A percentile compares a stretch with the other conserved stretches of the same genome.
Conservation (phyloP, 2,329 filamentous ascomycete species). For the Sarocladium strictum region DNA sequence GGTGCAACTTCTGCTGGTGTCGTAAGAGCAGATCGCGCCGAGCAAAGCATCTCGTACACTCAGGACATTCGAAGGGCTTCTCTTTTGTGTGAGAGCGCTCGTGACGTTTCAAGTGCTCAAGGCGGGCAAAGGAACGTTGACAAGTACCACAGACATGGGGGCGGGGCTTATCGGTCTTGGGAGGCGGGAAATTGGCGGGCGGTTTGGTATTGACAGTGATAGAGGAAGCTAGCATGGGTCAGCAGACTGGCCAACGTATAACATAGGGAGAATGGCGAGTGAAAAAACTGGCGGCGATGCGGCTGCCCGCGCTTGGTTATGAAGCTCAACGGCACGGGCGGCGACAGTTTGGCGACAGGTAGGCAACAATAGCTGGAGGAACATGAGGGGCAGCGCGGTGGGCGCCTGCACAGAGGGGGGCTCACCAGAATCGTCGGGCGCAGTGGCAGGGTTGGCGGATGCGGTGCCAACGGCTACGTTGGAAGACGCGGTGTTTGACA, state of each 20-base stretch:
- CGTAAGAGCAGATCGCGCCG: conserved; percentile 84
- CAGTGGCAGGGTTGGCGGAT: background rate
- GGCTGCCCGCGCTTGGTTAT: background rate
- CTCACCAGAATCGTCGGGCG: conserved; percentile 9
- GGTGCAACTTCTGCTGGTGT: conserved; percentile 97
- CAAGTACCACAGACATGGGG: conserved; percentile 93
- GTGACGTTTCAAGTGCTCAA: conserved; percentile 96
- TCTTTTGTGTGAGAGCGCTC: conserved; percentile 98
- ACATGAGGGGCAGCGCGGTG: conserved; percentile 8
- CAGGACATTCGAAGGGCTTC: conserved; percentile 96
- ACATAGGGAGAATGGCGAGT: background rate
- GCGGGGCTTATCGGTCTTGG: conserved; percentile 95
- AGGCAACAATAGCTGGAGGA: conserved; percentile 5
- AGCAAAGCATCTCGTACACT: conserved; percentile 92
- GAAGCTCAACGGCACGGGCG: background rate
- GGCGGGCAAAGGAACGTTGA: conserved; percentile 81
- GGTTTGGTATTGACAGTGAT: conserved; percentile 45
- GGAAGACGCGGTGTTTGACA: conserved; percentile 4
- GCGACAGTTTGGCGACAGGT: background rate
- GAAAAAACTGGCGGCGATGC: background rate
- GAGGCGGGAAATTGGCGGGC: conserved; percentile 58
- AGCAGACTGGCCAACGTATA: background rate
- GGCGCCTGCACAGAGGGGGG: conserved; percentile 1
- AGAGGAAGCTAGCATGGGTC: conserved; percentile 34
- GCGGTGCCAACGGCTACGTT: conserved; percentile 4